Percentiles rank a stretch among this genome's conserved stretches.
Conservation (phyloP, 1,284 basidiomycete genomes). For the Termitomyces sp. region DNA sequence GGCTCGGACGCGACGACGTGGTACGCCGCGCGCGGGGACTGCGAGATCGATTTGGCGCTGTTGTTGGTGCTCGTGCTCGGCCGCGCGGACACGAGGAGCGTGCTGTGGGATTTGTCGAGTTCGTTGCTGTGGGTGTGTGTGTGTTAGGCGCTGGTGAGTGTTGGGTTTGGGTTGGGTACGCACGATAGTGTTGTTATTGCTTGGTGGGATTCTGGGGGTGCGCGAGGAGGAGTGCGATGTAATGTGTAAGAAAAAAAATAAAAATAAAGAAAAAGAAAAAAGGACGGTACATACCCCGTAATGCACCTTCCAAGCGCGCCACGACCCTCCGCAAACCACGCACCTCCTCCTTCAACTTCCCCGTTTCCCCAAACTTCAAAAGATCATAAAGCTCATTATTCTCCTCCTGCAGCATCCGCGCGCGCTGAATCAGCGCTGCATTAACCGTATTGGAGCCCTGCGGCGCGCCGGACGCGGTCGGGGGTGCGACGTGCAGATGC, state of each 20-base stretch:
- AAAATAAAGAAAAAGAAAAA: conserved; percentile 1
- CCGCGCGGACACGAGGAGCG: conserved; percentile 43
- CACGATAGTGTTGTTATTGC: conserved; percentile 68
- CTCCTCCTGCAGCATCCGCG: conserved; percentile 69
- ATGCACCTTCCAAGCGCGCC: conserved; percentile 60
- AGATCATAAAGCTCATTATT: conserved; percentile 77
- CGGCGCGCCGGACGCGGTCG: conserved; percentile 23
- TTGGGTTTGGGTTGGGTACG: conserved; percentile 26
- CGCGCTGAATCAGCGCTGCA: conserved; percentile 65
- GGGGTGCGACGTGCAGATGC: conserved; percentile 48
- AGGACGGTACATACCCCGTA: conserved; percentile 51
- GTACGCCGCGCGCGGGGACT: conserved; percentile 38
- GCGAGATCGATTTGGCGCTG: conserved; percentile 32
- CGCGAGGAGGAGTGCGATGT: too few relatives aligned
- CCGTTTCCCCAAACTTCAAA: conserved; percentile 64
- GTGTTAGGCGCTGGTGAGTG: conserved; percentile 14
- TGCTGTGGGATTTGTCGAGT: conserved; percentile 67
- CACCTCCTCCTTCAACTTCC: conserved; percentile 74
- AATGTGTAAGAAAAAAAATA: too few relatives aligned
- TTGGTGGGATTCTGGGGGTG: conserved; percentile 61
- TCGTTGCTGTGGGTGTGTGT: conserved; percentile 43
- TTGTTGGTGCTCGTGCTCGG: conserved; percentile 34
- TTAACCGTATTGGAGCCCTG: conserved; percentile 56
- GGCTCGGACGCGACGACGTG: conserved; percentile 24
- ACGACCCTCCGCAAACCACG: conserved; percentile 61